Evolutionary conservation across 2,329 filamentous ascomycete species (phyloP).

Genomic region (Triangularia setosa): DNA sequence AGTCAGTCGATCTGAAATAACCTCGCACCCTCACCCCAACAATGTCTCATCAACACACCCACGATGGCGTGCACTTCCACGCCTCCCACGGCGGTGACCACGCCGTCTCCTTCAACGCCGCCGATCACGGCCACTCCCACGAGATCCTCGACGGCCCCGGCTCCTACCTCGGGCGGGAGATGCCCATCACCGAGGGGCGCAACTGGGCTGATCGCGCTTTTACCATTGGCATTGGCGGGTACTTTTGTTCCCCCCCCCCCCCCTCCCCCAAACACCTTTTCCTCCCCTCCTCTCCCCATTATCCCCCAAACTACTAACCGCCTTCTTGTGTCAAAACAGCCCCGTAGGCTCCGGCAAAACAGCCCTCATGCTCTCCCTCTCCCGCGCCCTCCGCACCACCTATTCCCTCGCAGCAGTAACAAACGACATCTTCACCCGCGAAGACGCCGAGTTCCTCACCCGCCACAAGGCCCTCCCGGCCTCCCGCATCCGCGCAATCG

Average conservation of each 20-base stretch:
- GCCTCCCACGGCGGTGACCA: conserved; percentile 48
- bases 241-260: conserved; percentile 32
- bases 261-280: not conserved
- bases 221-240: conserved; percentile 98
- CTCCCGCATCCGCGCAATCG: conserved; percentile 85
- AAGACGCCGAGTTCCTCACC: conserved; percentile 97
- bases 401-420: conserved; percentile 93
- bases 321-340: conserved; percentile 42
- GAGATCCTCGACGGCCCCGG: conserved; percentile 94
- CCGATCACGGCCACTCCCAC: conserved; percentile 88
- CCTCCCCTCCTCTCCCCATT: not conserved
- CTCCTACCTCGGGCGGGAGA: conserved; percentile 83
- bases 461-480: conserved; percentile 78
- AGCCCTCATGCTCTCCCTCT: conserved; percentile 91
- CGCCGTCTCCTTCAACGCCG: conserved; percentile 44
- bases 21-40: not conserved
- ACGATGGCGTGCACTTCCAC: conserved; percentile 32
- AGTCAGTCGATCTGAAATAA: too few relatives aligned
- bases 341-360: conserved; percentile 97
- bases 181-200: conserved; percentile 86
- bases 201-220: conserved; percentile 88
- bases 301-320: not conserved
- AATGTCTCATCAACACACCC: conserved; percentile 25
- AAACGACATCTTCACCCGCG: conserved; percentile 97
- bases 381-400: conserved; percentile 71